Conservation (phyloP, 345 rosid species). For the Gossypium herbaceum region DNA sequence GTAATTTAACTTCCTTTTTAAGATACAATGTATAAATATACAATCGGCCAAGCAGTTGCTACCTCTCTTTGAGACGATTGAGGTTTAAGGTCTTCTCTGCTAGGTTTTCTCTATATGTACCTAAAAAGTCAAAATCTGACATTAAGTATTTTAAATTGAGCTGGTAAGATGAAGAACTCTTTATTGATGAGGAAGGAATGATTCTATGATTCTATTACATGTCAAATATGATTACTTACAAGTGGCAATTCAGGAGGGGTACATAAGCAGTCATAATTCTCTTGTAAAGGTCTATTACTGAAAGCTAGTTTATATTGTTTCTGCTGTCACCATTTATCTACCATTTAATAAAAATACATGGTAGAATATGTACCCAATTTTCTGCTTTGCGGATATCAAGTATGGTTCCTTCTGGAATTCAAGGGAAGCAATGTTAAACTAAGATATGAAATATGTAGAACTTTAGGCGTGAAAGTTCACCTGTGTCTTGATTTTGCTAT, state of each 20-base stretch:
- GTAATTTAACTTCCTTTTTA: constrained; percentile 26
- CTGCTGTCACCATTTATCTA: background rate
- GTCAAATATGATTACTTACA: background rate
- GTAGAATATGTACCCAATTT: background rate
- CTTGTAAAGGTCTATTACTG: background rate
- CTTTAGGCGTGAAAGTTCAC: background rate
- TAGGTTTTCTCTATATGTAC: background rate
- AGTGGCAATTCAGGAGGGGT: background rate
- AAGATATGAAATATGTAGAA: background rate
- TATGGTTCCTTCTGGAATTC: background rate
- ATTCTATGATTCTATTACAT: background rate
- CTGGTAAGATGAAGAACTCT: background rate
- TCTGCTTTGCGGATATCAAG: background rate
- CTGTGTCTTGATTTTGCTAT: background rate
- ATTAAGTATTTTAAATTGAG: background rate
- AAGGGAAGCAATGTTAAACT: background rate
- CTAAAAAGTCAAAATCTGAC: background rate
- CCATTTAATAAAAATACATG: background rate
- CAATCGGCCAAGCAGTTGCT: background rate
- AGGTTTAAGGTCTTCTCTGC: background rate
- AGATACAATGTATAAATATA: background rate
- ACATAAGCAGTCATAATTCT: background rate
- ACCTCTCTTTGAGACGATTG: background rate
- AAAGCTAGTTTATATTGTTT: background rate
- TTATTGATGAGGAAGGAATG: background rate